Percentiles rank a stretch among this genome's conserved stretches.
These are phyloP conservation scores for Trichoderma koningii DNA, from an alignment of 2,329 filamentous ascomycete genomes.

Conservation along the genomic window DNA sequence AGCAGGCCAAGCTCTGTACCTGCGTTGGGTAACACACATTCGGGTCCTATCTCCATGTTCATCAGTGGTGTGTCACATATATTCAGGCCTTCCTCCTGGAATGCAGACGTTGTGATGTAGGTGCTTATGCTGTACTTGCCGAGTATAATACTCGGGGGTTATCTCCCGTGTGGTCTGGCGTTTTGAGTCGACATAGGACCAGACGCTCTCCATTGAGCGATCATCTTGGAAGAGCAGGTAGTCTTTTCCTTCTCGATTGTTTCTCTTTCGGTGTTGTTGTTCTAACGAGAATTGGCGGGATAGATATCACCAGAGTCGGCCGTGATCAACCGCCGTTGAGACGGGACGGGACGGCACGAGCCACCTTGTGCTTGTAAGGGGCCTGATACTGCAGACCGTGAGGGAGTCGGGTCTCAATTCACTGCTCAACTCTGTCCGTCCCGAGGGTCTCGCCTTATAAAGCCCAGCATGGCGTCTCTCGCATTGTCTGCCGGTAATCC, in stretches of 20 bases:
- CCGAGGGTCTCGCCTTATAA: background rate
- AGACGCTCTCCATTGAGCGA: background rate
- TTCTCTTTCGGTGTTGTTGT: background rate
- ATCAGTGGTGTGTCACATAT: slow-evolving; percentile 26
- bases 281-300: background rate
- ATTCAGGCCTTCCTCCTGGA: slow-evolving; percentile 22
- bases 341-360: slow-evolving; percentile 10
- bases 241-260: background rate
- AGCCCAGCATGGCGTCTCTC: slow-evolving; percentile 23
- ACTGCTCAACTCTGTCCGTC: background rate
- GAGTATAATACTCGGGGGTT: background rate
- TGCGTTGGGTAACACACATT: slow-evolving; percentile 30
- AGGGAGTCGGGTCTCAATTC: background rate
- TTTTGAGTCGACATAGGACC: background rate
- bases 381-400: background rate
- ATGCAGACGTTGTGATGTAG: slow-evolving; percentile 7
- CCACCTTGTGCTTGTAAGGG: background rate
- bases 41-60: slow-evolving; percentile 26
- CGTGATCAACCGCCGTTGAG: background rate
- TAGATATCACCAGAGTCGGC: background rate
- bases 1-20: slow-evolving; percentile 25
- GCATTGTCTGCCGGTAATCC: slow-evolving; percentile 1
- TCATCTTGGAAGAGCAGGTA: background rate
- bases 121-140: background rate
- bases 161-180: background rate